phyloP scores from a whole-genome alignment of 139 green algal genomes.

The Dunaliella primolecta region DNA sequence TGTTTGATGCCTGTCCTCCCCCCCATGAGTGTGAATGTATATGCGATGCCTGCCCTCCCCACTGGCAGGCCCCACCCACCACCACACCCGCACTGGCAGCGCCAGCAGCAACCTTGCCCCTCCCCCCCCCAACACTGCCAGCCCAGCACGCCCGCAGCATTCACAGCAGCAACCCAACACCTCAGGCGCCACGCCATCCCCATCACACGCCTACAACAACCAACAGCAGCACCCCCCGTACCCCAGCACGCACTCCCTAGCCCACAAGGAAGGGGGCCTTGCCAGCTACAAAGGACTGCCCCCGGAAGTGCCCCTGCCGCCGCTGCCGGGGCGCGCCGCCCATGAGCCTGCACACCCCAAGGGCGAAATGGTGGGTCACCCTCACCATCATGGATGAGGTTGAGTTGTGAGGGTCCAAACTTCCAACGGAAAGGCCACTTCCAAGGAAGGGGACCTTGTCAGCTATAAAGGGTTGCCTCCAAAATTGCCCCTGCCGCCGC shows the following conservation, averaged over 20 bases:
- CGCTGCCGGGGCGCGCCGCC: neutral
- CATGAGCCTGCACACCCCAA: neutral
- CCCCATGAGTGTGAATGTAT: neutral
- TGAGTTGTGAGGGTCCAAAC: no score
- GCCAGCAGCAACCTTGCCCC: neutral
- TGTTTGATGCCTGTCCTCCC: neutral
- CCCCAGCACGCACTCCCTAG: no score
- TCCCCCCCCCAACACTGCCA: neutral
- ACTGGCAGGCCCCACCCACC: neutral
- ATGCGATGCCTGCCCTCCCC: neutral
- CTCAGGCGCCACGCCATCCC: neutral
- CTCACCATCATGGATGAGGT: no score
- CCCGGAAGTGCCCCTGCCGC: no score
- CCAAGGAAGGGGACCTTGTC: no score
- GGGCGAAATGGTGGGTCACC: constrained; percentile 22
- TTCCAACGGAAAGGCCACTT: no score
- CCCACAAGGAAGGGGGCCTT: no score
- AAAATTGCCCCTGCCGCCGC: no score
- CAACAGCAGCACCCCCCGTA: no score
- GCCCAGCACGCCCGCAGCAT: neutral
- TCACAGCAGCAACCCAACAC: neutral
- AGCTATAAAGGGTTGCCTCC: no score
- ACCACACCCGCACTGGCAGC: neutral
- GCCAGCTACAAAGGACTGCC: no score
- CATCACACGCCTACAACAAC: no score